These are phyloP conservation scores for Aureobasidium sp. DNA, from an alignment of 2,329 filamentous ascomycete species.

Conservation along the genomic window DNA sequence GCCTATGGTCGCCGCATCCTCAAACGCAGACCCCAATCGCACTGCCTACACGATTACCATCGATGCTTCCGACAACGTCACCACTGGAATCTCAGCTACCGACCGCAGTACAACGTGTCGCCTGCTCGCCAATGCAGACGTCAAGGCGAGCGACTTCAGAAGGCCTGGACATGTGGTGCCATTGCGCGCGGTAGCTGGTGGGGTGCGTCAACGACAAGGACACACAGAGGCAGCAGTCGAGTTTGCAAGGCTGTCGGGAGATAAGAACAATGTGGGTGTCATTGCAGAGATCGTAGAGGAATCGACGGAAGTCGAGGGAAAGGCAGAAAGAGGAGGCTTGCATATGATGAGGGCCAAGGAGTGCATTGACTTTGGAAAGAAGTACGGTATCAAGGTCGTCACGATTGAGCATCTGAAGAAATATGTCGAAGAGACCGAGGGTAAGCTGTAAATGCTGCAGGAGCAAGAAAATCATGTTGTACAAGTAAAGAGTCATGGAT, in stretches of 20 bases:
- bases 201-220: conserved; percentile 68
- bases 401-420: conserved; percentile 86
- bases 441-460: conserved; percentile 25
- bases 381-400: conserved; percentile 85
- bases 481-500: neutral
- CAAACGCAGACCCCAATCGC: conserved; percentile 70
- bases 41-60: conserved; percentile 92
- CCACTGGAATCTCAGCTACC: conserved; percentile 83
- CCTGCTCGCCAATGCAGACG: conserved; percentile 60
- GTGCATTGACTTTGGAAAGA: conserved; percentile 78
- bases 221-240: conserved; percentile 94
- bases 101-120: conserved; percentile 79
- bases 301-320: conserved; percentile 62
- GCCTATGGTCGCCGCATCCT: conserved; percentile 68
- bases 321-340: conserved; percentile 52
- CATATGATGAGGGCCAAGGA: conserved; percentile 89
- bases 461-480: neutral
- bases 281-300: conserved; percentile 92
- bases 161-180: conserved; percentile 88
- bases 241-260: conserved; percentile 73
- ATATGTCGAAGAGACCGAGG: conserved; percentile 70
- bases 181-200: conserved; percentile 67
- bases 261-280: conserved; percentile 56
- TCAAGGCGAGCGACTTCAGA: conserved; percentile 55
- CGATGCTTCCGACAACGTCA: conserved; percentile 65